phyloP scores from a whole-genome alignment of 2,329 filamentous ascomycete genomes.

The Sordariomycetes sp. region DNA sequence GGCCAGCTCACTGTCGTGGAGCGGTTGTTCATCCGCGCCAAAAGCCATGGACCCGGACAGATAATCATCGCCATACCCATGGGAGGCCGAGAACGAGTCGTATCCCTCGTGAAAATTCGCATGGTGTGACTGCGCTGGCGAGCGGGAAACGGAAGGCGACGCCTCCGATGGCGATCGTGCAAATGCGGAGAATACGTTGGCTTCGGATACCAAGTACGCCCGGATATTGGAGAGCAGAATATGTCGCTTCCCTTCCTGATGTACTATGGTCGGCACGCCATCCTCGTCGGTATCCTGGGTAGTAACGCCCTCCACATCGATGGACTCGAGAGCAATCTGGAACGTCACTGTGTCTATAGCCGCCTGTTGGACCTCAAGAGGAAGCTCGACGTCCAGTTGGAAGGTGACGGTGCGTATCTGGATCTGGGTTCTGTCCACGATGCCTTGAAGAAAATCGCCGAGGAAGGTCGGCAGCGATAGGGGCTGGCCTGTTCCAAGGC shows the following conservation, averaged over 20 bases:
- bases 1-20: conserved; percentile 44
- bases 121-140: conserved; percentile 17
- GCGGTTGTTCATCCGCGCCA: conserved; percentile 18
- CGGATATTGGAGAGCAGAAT: conserved; percentile 53
- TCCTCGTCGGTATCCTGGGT: conserved; percentile 19
- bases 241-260: conserved; percentile 55
- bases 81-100: neutral
- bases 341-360: conserved; percentile 48
- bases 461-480: conserved; percentile 62
- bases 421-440: conserved; percentile 61
- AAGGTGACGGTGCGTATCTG: conserved; percentile 55
- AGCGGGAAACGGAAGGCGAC: conserved; percentile 42
- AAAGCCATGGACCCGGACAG: conserved; percentile 22
- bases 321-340: conserved; percentile 51
- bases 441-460: conserved; percentile 61
- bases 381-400: conserved; percentile 51
- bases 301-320: conserved; percentile 59
- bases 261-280: conserved; percentile 23
- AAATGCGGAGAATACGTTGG: conserved; percentile 51
- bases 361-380: conserved; percentile 29
- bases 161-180: conserved; percentile 28
- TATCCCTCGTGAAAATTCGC: neutral
- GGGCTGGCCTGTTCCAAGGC: conserved; percentile 58
- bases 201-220: conserved; percentile 56
- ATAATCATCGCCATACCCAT: conserved; percentile 10